Evolutionary conservation across 371 early-diverging fungal genomes (phyloP).

Genomic region (Rhizopus delemar): DNA sequence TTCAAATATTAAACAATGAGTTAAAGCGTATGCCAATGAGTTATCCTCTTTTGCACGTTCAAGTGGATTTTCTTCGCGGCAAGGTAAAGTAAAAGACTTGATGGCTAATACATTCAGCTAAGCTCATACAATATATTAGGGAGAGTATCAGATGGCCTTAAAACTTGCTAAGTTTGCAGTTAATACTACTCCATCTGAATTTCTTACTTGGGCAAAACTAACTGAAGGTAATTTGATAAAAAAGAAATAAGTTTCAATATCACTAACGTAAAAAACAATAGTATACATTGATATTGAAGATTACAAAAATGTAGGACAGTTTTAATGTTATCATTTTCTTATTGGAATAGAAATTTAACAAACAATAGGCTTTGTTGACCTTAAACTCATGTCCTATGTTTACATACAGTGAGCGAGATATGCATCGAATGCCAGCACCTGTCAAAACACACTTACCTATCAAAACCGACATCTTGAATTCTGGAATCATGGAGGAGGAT

Average conservation of each 20-base stretch:
- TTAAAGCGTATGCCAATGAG: conserved; percentile 78
- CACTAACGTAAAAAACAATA: conserved; percentile 4
- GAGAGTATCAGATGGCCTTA: conserved; percentile 74
- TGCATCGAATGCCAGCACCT: conserved; percentile 88
- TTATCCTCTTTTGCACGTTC: conserved; percentile 81
- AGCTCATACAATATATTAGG: conserved; percentile 29
- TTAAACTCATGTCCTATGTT: conserved; percentile 98
- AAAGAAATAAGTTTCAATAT: neutral
- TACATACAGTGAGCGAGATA: conserved; percentile 86
- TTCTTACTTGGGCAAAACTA: conserved; percentile 91
- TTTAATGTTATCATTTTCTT: too few relatives aligned
- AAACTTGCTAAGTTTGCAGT: conserved; percentile 90
- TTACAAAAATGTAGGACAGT: conserved; percentile 66
- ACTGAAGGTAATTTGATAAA: conserved; percentile 60
- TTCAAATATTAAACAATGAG: conserved; percentile 81
- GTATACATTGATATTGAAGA: conserved; percentile 85
- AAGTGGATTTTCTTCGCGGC: conserved; percentile 80
- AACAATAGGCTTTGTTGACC: conserved; percentile 78
- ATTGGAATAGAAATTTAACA: too few relatives aligned
- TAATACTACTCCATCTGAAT: conserved; percentile 92
- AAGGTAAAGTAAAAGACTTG: conserved; percentile 59
- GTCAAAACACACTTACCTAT: conserved; percentile 77
- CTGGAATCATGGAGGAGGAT: conserved; percentile 72
- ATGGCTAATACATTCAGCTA: neutral
- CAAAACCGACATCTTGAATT: conserved; percentile 64